Evolutionary conservation across 2,329 filamentous ascomycete species (phyloP).

Genomic region (Ambrosiella beaveri): DNA sequence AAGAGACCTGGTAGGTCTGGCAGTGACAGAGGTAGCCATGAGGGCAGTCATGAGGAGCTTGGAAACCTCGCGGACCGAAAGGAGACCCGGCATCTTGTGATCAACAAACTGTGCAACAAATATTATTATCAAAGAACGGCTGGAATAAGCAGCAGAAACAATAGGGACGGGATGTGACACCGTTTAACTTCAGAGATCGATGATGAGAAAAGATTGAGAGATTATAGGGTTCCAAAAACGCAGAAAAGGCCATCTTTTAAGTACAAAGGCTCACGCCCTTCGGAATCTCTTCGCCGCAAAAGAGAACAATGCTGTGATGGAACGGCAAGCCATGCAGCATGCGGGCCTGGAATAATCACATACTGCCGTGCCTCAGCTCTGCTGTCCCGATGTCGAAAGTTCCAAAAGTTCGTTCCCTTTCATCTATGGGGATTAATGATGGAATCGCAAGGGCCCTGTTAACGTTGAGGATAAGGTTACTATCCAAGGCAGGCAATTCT

Average conservation of each 20-base stretch:
- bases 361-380: not conserved
- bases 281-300: too few species aligned
- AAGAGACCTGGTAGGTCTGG: not conserved
- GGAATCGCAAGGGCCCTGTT: not conserved
- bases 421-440: not conserved
- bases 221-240: too few species aligned
- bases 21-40: not conserved
- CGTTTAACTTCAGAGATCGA: too few species aligned
- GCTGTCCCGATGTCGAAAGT: not conserved
- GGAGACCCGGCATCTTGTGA: conserved; percentile 6
- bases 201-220: too few species aligned
- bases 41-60: conserved; percentile 8
- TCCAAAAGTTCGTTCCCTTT: not conserved
- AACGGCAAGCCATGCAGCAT: not conserved
- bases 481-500: not conserved
- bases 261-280: too few species aligned
- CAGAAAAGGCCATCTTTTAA: too few species aligned
- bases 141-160: not conserved
- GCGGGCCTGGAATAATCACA: too few species aligned
- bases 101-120: not conserved
- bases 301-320: too few species aligned
- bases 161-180: not conserved
- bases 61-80: conserved; percentile 8
- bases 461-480: not conserved
- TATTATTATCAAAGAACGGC: too few species aligned